Base-by-base conservation (phyloP, 2,329 filamentous ascomycete genomes). In the Metarhizium humberi region DNA sequence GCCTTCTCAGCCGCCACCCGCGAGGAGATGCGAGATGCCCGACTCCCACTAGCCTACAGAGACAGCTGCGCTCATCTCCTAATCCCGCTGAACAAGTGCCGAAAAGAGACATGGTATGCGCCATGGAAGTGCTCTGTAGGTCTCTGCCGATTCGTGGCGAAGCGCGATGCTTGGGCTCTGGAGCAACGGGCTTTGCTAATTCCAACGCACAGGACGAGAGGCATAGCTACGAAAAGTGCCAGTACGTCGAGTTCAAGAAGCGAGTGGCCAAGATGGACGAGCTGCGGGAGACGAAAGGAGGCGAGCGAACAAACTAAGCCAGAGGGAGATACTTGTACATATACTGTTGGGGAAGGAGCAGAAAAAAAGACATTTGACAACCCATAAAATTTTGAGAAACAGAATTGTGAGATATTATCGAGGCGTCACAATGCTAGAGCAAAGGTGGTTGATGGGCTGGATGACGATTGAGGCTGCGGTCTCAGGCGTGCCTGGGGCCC, bases 191-290 rank as follows among this genome's bases (percentile, higher is more conserved):
- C n/a, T 13, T n/a, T 25, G 48, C 30, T 50, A 14, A 46, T 6
- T 30, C 38, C 29, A 45, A 47, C 42, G 36, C 56, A 57, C 69
- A 97, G 94, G 85, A 91, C 72, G 94, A 99, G 80, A 82, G 94
- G 78, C 94, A 99, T 76, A 87, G 86, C 68, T 99, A 99, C 80
- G 94, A 99, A 73, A 97, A 97, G 74, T 99, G 94, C 83, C 94
- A 99, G 70, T 99, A 99, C 75, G 88, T 88, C 61, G 94, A 97
- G 73, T 99, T 99, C 81, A 96, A 96, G 85, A 90, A 92, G 81
- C 86, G 94, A 57, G 94, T 99, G 61, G 90, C 88, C 69, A 97
- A 96, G 85, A 99, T 99, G 94, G 85, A 97, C 67, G 92, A 99
- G 78, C 76, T 99, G 69, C 83, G 91, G 69, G 92, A 84, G 63